phyloP scores from a whole-genome alignment of 768 basidiomycete species.

The Lactifluus subvellereus region DNA sequence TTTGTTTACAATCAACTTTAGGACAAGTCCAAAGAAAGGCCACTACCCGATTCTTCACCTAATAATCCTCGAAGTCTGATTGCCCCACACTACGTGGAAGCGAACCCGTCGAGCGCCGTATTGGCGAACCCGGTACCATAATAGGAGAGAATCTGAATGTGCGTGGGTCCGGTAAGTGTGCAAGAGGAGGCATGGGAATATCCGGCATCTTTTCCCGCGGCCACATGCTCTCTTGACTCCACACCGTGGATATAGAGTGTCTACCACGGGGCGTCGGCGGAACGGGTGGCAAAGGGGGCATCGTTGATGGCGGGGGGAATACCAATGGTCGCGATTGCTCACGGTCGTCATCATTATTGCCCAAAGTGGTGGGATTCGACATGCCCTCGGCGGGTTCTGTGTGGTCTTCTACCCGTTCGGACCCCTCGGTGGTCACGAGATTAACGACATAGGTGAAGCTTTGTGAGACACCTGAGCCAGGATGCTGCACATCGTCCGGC shows the following conservation, averaged over 20 bases:
- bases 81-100: constrained; percentile 14
- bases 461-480: neutral
- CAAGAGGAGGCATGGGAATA: constrained; percentile 7
- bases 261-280: neutral
- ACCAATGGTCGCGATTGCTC: neutral
- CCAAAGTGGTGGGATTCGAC: neutral
- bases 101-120: constrained; percentile 8
- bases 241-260: constrained; percentile 13
- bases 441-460: neutral
- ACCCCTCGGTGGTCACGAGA: neutral
- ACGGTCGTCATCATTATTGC: neutral
- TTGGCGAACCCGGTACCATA: neutral
- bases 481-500: neutral
- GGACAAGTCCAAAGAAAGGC: neutral
- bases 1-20: neutral
- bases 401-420: neutral
- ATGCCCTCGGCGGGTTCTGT: neutral
- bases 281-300: neutral
- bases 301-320: neutral
- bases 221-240: constrained; percentile 22
- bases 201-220: constrained; percentile 6
- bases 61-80: constrained; percentile 14
- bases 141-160: neutral
- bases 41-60: neutral
- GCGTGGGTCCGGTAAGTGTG: neutral